Conservation (phyloP, 169 alveolate species). For the Cyclospora cayetanensis region DNA sequence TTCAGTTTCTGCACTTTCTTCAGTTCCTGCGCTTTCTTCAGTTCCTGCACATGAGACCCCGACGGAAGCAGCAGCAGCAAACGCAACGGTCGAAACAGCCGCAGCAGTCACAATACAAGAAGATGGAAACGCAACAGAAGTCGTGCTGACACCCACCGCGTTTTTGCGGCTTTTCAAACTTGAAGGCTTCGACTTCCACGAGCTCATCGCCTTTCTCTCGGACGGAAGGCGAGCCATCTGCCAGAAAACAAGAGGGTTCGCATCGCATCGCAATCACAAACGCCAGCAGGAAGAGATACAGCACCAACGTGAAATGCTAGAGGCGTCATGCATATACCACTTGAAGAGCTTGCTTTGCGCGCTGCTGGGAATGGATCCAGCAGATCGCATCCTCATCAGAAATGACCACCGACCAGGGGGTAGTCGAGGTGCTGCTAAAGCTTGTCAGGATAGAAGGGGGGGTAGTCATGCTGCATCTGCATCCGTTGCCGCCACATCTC, state of each 20-base stretch:
- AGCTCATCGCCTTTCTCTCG: conserved; percentile 41
- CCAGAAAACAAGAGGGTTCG: conserved; percentile 33
- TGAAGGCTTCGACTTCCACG: conserved; percentile 39
- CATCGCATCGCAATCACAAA: conserved; percentile 3
- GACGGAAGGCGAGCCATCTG: conserved; percentile 20
- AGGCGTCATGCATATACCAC: conserved; percentile 42
- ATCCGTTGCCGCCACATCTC: too few species aligned
- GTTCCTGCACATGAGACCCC: background rate
- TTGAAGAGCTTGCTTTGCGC: background rate
- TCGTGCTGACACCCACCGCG: conserved; percentile 41
- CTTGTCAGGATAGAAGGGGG: too few species aligned
- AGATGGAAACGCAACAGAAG: background rate
- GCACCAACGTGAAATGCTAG: conserved; percentile 18
- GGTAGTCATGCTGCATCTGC: too few species aligned
- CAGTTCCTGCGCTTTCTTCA: background rate
- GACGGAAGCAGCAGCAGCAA: background rate
- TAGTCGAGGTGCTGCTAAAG: too few species aligned
- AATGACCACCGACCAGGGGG: background rate
- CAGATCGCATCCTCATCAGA: conserved; percentile 16
- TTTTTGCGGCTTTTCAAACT: conserved; percentile 50
- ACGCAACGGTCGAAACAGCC: background rate
- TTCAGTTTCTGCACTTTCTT: background rate
- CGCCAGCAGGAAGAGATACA: background rate
- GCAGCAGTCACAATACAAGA: background rate
- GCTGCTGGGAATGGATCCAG: conserved; percentile 20